Conservation (phyloP, 1,284 basidiomycete genomes). For the Ganoderma meredithae region DNA sequence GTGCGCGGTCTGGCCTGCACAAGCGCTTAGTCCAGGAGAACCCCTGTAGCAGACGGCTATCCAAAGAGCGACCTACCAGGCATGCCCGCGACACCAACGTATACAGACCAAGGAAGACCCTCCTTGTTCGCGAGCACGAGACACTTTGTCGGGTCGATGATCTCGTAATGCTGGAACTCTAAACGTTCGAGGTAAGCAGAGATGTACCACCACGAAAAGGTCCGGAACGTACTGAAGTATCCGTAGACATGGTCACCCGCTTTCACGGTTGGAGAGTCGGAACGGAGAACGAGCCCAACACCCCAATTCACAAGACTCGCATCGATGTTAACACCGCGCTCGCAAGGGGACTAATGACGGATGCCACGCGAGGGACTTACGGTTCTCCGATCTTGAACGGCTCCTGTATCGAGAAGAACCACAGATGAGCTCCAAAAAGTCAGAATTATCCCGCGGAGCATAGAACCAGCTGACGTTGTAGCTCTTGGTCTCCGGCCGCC, state of each 20-base stretch:
- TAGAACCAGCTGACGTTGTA: constrained; percentile 1
- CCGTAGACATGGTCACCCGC: constrained; percentile 54
- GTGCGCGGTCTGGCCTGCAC: constrained; percentile 37
- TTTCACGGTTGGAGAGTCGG: constrained; percentile 47
- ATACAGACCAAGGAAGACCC: constrained; percentile 42
- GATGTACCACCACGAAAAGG: background rate
- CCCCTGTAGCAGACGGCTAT: background rate
- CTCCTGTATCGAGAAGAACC: constrained; percentile 5
- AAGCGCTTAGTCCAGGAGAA: background rate
- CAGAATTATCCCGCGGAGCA: background rate
- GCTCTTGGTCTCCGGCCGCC: constrained; percentile 24
- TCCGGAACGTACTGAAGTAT: constrained; percentile 30
- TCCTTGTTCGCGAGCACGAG: constrained; percentile 38
- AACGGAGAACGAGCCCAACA: constrained; percentile 52
- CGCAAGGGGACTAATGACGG: background rate
- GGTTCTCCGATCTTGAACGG: constrained; percentile 25
- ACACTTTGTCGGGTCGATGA: constrained; percentile 17
- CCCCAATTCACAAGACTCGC: constrained; percentile 38
- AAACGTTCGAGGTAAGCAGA: background rate
- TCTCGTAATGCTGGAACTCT: constrained; percentile 37
- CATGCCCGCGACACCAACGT: constrained; percentile 44
- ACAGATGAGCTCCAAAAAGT: background rate
- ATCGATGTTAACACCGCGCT: background rate
- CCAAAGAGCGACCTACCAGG: constrained; percentile 36
- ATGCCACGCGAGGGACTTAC: constrained; percentile 13